Conservation (phyloP, 2,329 filamentous ascomycete species). For the Cucurbitaria berberidis region DNA sequence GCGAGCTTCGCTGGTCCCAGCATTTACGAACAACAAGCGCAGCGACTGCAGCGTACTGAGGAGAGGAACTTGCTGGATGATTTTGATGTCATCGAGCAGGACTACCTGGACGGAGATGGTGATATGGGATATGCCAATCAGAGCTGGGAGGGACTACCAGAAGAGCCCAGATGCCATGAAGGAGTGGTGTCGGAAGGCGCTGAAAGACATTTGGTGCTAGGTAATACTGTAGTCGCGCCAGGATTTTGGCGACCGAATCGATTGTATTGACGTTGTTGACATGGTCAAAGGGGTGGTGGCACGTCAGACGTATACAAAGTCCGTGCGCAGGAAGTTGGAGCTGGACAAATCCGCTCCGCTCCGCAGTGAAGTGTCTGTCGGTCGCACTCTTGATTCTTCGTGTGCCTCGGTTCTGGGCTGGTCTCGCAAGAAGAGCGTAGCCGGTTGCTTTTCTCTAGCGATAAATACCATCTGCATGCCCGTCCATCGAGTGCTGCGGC, state of each 20-base stretch:
- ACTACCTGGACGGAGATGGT: neutral
- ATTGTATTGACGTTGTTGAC: slow-evolving; percentile 48
- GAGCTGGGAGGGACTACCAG: slow-evolving; percentile 3
- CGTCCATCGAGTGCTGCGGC: slow-evolving; percentile 29
- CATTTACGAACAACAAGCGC: slow-evolving; percentile 38
- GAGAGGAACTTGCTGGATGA: neutral
- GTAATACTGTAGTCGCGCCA: slow-evolving; percentile 23
- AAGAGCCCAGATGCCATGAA: neutral
- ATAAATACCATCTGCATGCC: slow-evolving; percentile 32
- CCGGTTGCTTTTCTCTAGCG: slow-evolving; percentile 26
- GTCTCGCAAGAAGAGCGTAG: slow-evolving; percentile 12
- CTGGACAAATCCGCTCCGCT: slow-evolving; percentile 3
- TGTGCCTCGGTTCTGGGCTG: slow-evolving; percentile 35
- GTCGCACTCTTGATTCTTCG: too few relatives aligned
- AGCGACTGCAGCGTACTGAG: slow-evolving; percentile 3
- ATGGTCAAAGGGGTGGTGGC: neutral
- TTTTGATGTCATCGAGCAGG: neutral
- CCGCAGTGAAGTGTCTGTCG: slow-evolving; percentile 10
- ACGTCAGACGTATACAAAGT: neutral
- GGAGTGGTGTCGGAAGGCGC: slow-evolving; percentile 1
- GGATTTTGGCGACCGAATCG: slow-evolving; percentile 55
- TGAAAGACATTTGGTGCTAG: slow-evolving; percentile 3
- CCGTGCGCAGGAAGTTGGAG: slow-evolving; percentile 17
- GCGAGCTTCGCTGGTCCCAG: slow-evolving; percentile 22
- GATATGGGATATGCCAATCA: neutral